A percentile compares a stretch with the other conserved stretches of the same genome.
phyloP scores from a whole-genome alignment of 257 asterid genomes.

The Fraxinus cuspidata region DNA sequence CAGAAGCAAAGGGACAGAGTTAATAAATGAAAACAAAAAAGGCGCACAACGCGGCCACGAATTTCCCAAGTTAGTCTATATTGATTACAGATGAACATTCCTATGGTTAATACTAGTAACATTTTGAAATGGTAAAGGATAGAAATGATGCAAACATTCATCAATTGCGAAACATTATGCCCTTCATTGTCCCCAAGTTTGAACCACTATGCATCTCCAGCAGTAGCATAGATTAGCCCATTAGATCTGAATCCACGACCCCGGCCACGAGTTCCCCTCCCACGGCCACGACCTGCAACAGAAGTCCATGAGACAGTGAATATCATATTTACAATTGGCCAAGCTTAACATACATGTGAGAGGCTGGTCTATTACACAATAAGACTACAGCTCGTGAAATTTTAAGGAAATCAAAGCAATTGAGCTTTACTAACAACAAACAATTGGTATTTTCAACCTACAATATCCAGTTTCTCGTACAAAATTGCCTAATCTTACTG shows the following conservation, averaged over 20 bases:
- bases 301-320: not conserved
- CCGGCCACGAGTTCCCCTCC: constrained; percentile 72
- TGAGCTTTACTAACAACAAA: not conserved
- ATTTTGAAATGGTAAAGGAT: constrained; percentile 29
- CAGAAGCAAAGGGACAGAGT: constrained; percentile 25
- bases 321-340: not conserved
- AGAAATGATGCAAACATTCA: constrained; percentile 42
- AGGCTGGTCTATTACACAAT: not conserved
- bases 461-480: not conserved
- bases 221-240: constrained; percentile 43
- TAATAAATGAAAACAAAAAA: constrained; percentile 47
- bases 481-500: not conserved
- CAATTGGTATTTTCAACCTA: not conserved
- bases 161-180: constrained; percentile 27
- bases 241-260: constrained; percentile 80
- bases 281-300: constrained; percentile 81
- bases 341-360: not conserved
- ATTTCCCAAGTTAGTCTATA: constrained; percentile 43
- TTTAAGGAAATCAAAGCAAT: not conserved
- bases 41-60: constrained; percentile 57
- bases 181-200: constrained; percentile 23
- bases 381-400: not conserved
- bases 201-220: constrained; percentile 41
- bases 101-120: constrained; percentile 45
- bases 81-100: constrained; percentile 43